These are phyloP conservation scores for Xylogone sp. DNA, from an alignment of 2,329 filamentous ascomycete genomes.

Conservation along the genomic window DNA sequence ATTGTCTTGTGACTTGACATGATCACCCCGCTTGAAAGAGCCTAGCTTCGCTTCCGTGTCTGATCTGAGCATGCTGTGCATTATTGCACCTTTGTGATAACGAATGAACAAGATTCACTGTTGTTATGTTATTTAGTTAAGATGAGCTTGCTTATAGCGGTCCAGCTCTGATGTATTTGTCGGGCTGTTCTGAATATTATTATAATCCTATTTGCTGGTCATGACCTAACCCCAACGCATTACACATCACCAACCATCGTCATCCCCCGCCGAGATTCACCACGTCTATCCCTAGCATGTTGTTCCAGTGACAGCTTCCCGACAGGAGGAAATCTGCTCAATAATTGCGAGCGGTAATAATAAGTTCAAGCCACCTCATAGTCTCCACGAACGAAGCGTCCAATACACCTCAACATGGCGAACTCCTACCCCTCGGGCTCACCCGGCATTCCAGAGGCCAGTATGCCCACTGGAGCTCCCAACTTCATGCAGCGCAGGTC, in stretches of 20 bases:
- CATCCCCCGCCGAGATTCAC: background rate
- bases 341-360: background rate
- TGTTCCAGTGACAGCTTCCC: background rate
- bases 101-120: background rate
- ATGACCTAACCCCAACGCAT: conserved; percentile 16
- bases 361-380: background rate
- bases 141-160: conserved; percentile 14
- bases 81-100: background rate
- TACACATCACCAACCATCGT: conserved; percentile 3
- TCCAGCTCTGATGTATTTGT: conserved; percentile 22
- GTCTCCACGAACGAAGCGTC: background rate
- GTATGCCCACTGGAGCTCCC: conserved; percentile 30
- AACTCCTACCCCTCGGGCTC: conserved; percentile 27
- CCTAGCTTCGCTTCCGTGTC: background rate
- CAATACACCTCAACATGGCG: conserved; percentile 16
- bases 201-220: conserved; percentile 9
- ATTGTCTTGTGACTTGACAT: background rate
- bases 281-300: background rate
- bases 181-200: background rate
- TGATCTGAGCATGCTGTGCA: background rate
- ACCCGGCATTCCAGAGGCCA: conserved; percentile 24
- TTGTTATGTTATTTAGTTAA: background rate
- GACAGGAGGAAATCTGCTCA: background rate
- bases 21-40: background rate
- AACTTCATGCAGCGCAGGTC: conserved; percentile 45